These are phyloP conservation scores for Cucumis melo DNA, from an alignment of 306 rosid species.

Conservation along the genomic window DNA sequence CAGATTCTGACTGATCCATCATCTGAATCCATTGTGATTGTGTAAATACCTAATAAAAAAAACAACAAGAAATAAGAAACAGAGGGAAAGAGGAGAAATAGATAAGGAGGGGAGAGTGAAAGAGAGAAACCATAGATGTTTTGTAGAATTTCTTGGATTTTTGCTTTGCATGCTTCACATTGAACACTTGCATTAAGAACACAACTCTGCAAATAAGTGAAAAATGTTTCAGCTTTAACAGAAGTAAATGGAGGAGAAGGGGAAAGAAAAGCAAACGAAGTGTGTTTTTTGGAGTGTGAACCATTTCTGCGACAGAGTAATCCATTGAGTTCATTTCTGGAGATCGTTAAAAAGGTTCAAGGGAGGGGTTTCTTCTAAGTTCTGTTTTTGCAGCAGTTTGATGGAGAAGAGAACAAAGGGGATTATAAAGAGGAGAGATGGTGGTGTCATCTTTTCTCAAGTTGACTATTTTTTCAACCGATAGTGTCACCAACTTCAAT, in stretches of 20 bases:
- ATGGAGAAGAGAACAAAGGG: background rate
- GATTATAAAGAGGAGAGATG: background rate
- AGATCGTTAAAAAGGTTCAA: background rate
- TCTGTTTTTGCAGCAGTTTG: background rate
- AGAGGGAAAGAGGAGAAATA: background rate
- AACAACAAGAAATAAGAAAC: background rate
- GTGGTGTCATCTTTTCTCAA: background rate
- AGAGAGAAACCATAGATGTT: constrained; percentile 19
- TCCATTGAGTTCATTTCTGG: background rate
- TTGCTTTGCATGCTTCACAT: constrained; percentile 27
- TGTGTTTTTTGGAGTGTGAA: background rate
- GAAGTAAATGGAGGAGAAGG: background rate
- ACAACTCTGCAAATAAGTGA: constrained; percentile 21
- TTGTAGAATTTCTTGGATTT: constrained; percentile 18
- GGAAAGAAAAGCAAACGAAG: background rate
- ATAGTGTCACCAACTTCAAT: background rate
- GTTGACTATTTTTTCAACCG: background rate
- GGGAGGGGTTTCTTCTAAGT: no score
- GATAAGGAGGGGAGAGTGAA: background rate
- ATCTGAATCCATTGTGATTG: constrained; percentile 21
- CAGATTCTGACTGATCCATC: constrained; percentile 19
- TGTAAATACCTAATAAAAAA: constrained; percentile 11
- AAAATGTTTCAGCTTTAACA: background rate
- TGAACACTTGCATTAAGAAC: constrained; percentile 20
- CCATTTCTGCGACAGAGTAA: background rate